These are phyloP conservation scores for Auriscalpium microsporum DNA, from an alignment of 768 basidiomycete genomes.

Conservation along the genomic window DNA sequence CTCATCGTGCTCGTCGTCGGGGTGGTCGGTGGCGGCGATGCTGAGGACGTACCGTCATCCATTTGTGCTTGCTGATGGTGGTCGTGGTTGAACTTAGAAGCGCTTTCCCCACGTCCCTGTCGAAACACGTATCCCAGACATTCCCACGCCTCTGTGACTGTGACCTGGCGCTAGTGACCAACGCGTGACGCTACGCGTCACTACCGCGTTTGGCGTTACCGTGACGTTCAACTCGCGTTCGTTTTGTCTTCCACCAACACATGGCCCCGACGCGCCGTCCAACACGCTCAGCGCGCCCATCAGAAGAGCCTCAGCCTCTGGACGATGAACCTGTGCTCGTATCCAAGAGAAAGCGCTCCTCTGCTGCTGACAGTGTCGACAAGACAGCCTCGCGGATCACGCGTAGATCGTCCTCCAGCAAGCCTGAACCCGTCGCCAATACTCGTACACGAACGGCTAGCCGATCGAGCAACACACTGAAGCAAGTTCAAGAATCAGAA, in stretches of 20 bases:
- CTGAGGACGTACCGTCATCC: slow-evolving; percentile 77
- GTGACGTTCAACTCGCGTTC: background rate
- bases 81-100: background rate
- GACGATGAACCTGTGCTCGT: background rate
- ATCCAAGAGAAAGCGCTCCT: slow-evolving; percentile 11
- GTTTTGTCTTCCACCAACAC: background rate
- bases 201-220: background rate
- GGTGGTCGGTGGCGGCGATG: slow-evolving; percentile 61
- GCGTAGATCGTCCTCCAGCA: slow-evolving; percentile 6
- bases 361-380: background rate
- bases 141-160: background rate
- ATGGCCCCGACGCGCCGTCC: slow-evolving; percentile 14
- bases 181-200: slow-evolving; percentile 14
- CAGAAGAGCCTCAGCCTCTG: background rate
- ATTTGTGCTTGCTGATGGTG: slow-evolving; percentile 30
- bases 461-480: slow-evolving; percentile 1
- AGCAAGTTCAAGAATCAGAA: slow-evolving; percentile 2
- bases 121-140: background rate
- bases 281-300: slow-evolving; percentile 4
- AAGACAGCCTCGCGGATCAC: slow-evolving; percentile 8
- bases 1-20: slow-evolving; percentile 31
- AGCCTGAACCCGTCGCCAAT: background rate
- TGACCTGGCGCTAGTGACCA: slow-evolving; percentile 3
- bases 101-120: background rate
- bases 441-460: slow-evolving; percentile 4